Evolutionary conservation across 2,329 filamentous ascomycete genomes (phyloP), one percentile per base, ranked within the genome.

Genomic region (Aspergillus sp.): DNA sequence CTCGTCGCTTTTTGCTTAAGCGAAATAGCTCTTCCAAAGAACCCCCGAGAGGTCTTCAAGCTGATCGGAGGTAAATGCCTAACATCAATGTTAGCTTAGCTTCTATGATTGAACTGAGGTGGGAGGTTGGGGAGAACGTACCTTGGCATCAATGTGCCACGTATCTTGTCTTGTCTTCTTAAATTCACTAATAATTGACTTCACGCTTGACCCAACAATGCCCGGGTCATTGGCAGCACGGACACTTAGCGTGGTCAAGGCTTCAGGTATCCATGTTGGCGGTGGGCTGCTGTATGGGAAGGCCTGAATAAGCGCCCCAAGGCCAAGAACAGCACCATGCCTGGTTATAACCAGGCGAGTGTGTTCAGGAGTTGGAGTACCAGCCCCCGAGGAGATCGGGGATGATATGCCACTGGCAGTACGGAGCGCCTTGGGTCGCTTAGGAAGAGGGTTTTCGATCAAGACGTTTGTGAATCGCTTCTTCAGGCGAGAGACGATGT

Each of bases 151-250:
- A 60, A 96, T 93, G 68, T 89, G 89, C 95, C 95, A 99, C 65
- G 93, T 99, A 80, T 99, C 95, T 75, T 99, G 95, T 73, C 95
- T 87, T 46, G 95, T 99, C 85, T 99, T 99, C 81, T 99, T 99
- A 82, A 99, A 99, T 70, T 99, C 96, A 60, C 92, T 92, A 64
- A 99, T 80, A 37, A 97, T 93, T 17, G 84, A 85, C 83, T 99
- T 99, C 11, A 96, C 96, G 59, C 93, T 95, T 77, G 96, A 96
- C 3, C 95, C 95, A 55, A 99, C 93, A 58, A 96, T 88, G 0
- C 95, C 95, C 0, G 91, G 87, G 69, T 99, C 95, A 47, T 86
- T 90, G 1, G 93, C 92, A 9, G 96, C 93, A 64, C 89, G 88
- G 37, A 89, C 86, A 6, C 93, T 96, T 62, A 99, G 77, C 11